Percentiles rank a stretch among this genome's conserved stretches.
phyloP scores from a whole-genome alignment of 257 asterid species.

The Euphrasia confusa region DNA sequence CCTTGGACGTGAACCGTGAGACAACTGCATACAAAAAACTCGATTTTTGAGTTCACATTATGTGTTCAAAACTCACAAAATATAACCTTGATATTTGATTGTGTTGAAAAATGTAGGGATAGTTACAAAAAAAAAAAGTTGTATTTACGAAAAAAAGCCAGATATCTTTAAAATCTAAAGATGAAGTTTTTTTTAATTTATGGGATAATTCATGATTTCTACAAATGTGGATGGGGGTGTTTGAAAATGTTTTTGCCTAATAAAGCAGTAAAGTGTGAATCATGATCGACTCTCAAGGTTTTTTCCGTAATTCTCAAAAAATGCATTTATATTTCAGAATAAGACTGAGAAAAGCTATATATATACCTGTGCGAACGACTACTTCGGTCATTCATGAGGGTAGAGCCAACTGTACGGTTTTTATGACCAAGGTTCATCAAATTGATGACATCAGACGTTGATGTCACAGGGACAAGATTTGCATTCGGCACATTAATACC shows the following conservation, averaged over 20 bases:
- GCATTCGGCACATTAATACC: conserved; percentile 12
- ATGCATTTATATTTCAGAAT: neutral
- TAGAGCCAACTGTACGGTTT: conserved; percentile 2
- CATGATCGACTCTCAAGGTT: too few relatives aligned
- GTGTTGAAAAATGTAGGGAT: too few relatives aligned
- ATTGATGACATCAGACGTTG: conserved; percentile 4
- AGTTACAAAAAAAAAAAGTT: too few relatives aligned
- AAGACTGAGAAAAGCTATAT: neutral
- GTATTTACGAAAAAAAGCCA: too few relatives aligned
- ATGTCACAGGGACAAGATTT: neutral
- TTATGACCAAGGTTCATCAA: conserved; percentile 13
- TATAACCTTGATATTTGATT: neutral
- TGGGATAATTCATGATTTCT: too few relatives aligned
- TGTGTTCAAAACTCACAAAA: neutral
- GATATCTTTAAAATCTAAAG: too few relatives aligned
- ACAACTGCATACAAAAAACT: neutral
- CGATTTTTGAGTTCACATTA: neutral
- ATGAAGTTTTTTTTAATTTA: too few relatives aligned
- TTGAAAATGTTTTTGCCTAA: too few relatives aligned
- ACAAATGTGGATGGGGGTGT: too few relatives aligned
- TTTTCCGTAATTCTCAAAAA: too few relatives aligned
- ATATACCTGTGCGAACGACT: conserved; percentile 18
- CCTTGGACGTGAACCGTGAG: conserved; percentile 8
- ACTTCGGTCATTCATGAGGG: conserved; percentile 12
- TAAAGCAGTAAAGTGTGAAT: too few relatives aligned